Evolutionary conservation across 306 rosid genomes (phyloP).

Genomic region (Cicer pinnatifidum): DNA sequence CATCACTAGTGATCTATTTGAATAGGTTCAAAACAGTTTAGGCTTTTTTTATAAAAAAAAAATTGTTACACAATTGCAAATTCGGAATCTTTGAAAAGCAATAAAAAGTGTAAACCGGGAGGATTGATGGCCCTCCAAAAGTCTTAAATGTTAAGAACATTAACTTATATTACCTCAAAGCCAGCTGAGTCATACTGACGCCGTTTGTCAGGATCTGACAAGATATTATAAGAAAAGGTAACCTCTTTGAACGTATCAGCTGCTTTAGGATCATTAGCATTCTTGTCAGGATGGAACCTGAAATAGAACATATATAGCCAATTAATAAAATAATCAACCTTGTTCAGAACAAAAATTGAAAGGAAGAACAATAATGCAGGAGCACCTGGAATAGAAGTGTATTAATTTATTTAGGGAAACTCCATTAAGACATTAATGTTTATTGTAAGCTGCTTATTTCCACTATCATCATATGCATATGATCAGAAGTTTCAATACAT

Average conservation of each 20-base stretch:
- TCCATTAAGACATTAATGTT: constrained; percentile 20
- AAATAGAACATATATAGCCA: constrained; percentile 38
- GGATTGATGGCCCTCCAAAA: constrained; percentile 40
- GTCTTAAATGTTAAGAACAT: constrained; percentile 28
- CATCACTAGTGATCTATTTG: constrained; percentile 13
- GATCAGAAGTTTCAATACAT: constrained; percentile 17
- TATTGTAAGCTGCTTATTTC: not conserved
- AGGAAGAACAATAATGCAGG: constrained; percentile 41
- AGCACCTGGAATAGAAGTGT: constrained; percentile 14
- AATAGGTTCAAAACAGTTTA: not conserved
- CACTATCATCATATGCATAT: constrained; percentile 18
- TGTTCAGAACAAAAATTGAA: constrained; percentile 21
- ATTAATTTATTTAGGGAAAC: constrained; percentile 25
- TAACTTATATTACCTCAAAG: constrained; percentile 75
- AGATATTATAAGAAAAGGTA: constrained; percentile 83
- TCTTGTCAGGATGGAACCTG: constrained; percentile 99
- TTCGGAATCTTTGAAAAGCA: constrained; percentile 16
- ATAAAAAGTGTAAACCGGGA: constrained; percentile 38
- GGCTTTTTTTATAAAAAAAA: not conserved
- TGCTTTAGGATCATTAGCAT: constrained; percentile 96
- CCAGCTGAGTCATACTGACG: constrained; percentile 92
- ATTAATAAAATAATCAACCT: constrained; percentile 34
- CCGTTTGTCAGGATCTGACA: constrained; percentile 91
- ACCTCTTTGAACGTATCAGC: constrained; percentile 96
- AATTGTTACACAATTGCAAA: not conserved